Evolutionary conservation across 108 stramenopile species (phyloP), one percentile per base, ranked within the genome.

Genomic region (Poteriospumella lacustris): DNA sequence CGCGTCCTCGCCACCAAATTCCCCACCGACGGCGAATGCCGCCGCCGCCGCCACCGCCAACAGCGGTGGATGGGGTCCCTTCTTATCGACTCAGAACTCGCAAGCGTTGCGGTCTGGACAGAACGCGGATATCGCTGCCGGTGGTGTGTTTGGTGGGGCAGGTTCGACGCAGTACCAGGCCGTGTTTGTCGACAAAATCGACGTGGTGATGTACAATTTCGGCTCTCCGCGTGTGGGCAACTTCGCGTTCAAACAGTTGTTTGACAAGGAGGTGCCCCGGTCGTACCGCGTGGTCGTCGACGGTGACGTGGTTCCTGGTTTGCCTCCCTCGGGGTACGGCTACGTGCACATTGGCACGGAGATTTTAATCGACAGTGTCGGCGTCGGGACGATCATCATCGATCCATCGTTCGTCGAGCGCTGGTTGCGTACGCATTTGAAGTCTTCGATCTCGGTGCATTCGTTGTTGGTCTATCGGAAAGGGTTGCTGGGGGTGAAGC

Each of bases 161-260:
- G n/a, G 19, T 24, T 56, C 52, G 52, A 19, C 24, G 24, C 52
- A 56, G 24, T 24, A 56, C 24, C 24, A 56, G 24, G 19, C 64
- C 19, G 64, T 38, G 19, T 41, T 41, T 67, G 40, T 67, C 15
- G 19, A 67, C 12, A 73, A 73, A 56, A 34, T 73, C 42, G 77
- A 82, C 42, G 64, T 78, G 39, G 39, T 70, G 29, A 81, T 82
- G 80, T 36, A 76, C 31, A 82, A 70, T 15, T 85, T 85, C 44
- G 85, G 84, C 29, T 43, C 82, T 24, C 85, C 85, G 1, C 84
- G 82, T 40, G 84, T 85, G 12, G 85, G 85, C 0, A 85, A 85
- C 59, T 26, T 44, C 5, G 47, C 42, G 34, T 85, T 84, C 28
- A 44, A 72, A 9, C 42, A 44, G 9, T 43, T 64, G 33, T 79